Evolutionary conservation across 2,329 filamentous ascomycete species (phyloP), one percentile per base, ranked within the genome.

Genomic region (Sarocladium kiliense): DNA sequence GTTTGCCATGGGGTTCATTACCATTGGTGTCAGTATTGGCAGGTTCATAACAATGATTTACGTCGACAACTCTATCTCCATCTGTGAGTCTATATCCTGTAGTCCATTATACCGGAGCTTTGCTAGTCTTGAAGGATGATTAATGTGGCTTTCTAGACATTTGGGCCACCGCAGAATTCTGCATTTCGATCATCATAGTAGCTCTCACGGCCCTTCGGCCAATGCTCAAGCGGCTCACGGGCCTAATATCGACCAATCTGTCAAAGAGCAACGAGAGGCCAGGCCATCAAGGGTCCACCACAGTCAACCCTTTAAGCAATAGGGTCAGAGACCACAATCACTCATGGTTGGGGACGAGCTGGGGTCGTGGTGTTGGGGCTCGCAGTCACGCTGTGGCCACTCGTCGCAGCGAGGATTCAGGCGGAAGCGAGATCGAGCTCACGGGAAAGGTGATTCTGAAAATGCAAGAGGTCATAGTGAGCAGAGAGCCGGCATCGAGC

Each of bases 21-120:
- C 62, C 0, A 59, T 63, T 25, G 58, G 55, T 6, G 58, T 61
- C 12, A 64, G 60, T 19, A 50, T 64, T 9, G 62, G 58, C 9
- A 57, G 63, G 7, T 64, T 64, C 21, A 55, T 53, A 5, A 63
- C 61, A 7, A 59, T 59, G 58, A 34, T 41, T 18, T 18, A 49
- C n/a, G 39, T 30, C 2, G n/a, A 18, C 12, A 61, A 61, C 18
- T 44, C 42, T 12, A 55, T 58, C 23, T 55, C 57, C 9, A 57
- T 56, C 10, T 61, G 58, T 61, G 21, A 54, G 58, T 26, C 9
- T 41, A 6, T 9, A 39, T 18, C 9, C 11, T 7, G 6, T 12
- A 32, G 30, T 12, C 7, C 6, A 32, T 26, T 9, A 36, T 16
- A 36, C 9, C 32, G 16, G 32, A n/a, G n/a, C n/a, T n/a, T n/a